Evolutionary conservation across 345 rosid species (phyloP).

Genomic region (Diplotaxis tenuifolia): DNA sequence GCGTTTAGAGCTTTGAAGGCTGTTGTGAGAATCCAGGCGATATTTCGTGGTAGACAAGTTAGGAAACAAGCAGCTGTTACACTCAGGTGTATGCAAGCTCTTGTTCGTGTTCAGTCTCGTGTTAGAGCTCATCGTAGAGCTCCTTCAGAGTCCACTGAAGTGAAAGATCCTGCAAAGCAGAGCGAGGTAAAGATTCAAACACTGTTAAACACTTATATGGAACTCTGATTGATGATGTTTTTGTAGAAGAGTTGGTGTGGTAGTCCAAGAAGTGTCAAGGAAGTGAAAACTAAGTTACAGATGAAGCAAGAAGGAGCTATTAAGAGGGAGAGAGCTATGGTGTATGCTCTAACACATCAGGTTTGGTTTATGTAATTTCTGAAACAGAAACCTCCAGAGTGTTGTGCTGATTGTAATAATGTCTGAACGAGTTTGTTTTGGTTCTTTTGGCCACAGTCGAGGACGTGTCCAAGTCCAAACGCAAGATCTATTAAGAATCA

Average conservation of each 20-base stretch:
- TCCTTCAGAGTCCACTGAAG: slow-evolving; percentile 41
- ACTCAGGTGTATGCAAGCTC: slow-evolving; percentile 95
- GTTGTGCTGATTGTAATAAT: slow-evolving; percentile 4
- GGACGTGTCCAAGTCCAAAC: slow-evolving; percentile 58
- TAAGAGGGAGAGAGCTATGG: slow-evolving; percentile 91
- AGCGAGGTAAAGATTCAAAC: slow-evolving; percentile 55
- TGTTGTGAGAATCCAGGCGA: slow-evolving; percentile 86
- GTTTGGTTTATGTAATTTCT: slow-evolving; percentile 32
- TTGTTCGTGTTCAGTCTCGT: slow-evolving; percentile 81
- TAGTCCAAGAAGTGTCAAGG: slow-evolving; percentile 57
- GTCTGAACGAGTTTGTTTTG: slow-evolving; percentile 26
- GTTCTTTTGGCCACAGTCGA: slow-evolving; percentile 44
- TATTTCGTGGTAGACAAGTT: slow-evolving; percentile 79
- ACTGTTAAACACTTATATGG: neutral
- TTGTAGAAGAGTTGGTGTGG: slow-evolving; percentile 75
- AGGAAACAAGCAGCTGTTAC: slow-evolving; percentile 92
- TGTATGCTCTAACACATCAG: slow-evolving; percentile 65
- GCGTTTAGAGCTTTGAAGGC: slow-evolving; percentile 85
- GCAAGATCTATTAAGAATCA: slow-evolving; percentile 43
- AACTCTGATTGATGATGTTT: slow-evolving; percentile 20
- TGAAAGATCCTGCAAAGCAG: slow-evolving; percentile 54
- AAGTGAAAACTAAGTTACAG: slow-evolving; percentile 62
- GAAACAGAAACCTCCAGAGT: slow-evolving; percentile 20
- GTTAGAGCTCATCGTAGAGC: slow-evolving; percentile 53
- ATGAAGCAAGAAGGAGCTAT: slow-evolving; percentile 78